Percentiles rank a stretch among this genome's conserved stretches.
Evolutionary conservation across 208 protist genomes (phyloP).

Genomic region (Leishmania tropica): DNA sequence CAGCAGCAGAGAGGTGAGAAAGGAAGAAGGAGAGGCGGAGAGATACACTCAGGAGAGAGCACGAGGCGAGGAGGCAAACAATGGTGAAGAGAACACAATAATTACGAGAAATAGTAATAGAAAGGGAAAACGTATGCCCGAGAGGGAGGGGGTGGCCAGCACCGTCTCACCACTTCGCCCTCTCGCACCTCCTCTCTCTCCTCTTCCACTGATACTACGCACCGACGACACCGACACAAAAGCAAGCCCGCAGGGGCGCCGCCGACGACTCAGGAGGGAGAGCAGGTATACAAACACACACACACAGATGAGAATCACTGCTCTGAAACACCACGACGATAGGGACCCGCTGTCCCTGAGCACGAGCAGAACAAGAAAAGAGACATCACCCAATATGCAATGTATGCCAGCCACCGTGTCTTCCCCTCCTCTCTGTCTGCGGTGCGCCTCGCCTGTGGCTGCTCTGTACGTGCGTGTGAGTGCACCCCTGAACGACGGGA

Average conservation of each 20-base stretch:
- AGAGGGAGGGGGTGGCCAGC: background rate
- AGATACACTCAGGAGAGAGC: background rate
- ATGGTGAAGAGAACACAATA: slow-evolving; percentile 6
- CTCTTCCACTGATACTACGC: no score
- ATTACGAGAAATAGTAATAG: background rate
- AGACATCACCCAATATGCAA: background rate
- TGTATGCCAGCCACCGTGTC: background rate
- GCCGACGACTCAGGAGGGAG: no score
- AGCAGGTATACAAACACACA: background rate
- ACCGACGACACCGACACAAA: no score
- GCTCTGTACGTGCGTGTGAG: background rate
- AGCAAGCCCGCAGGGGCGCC: background rate
- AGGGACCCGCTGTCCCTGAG: background rate
- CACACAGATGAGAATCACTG: background rate
- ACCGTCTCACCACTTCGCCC: no score
- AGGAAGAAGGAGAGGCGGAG: background rate
- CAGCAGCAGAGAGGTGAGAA: no score
- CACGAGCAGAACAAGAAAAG: background rate
- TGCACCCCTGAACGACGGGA: background rate
- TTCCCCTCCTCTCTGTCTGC: background rate
- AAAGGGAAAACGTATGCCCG: background rate
- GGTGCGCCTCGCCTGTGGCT: background rate
- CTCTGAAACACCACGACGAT: background rate
- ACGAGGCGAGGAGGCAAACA: background rate
- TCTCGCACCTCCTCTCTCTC: no score